phyloP scores from a whole-genome alignment of 2,329 filamentous ascomycete species.

The Hysterium pulicare region DNA sequence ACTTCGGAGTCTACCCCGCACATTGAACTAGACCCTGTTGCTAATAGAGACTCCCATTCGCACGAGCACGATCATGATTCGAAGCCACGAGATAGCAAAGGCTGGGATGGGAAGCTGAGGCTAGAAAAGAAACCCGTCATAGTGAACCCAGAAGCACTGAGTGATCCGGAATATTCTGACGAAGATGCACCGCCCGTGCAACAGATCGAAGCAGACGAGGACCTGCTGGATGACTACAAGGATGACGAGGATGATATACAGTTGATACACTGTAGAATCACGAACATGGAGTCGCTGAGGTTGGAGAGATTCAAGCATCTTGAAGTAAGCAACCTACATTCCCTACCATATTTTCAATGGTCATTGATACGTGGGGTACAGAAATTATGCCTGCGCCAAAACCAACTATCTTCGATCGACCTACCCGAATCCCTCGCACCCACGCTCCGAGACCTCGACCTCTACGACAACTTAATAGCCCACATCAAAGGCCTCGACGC shows the following conservation, averaged over 20 bases:
- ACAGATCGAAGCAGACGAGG: conserved; percentile 75
- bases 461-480: conserved; percentile 93
- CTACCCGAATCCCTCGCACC: conserved; percentile 64
- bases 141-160: conserved; percentile 75
- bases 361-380: conserved; percentile 26
- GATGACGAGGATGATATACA: conserved; percentile 60
- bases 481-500: conserved; percentile 81
- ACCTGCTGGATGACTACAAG: conserved; percentile 35
- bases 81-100: conserved; percentile 45
- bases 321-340: conserved; percentile 46
- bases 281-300: conserved; percentile 71
- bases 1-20: conserved; percentile 26
- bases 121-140: conserved; percentile 67
- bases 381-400: conserved; percentile 87
- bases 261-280: conserved; percentile 80
- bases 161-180: conserved; percentile 82
- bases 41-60: background rate
- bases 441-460: conserved; percentile 78
- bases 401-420: conserved; percentile 77
- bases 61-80: conserved; percentile 13
- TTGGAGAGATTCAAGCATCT: conserved; percentile 79
- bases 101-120: conserved; percentile 82
- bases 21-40: conserved; percentile 24
- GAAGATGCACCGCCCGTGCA: conserved; percentile 65
- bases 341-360: background rate